These are phyloP conservation scores for Akanthomyces dipterigenus DNA, from an alignment of 2,329 filamentous ascomycete species.

Conservation along the genomic window DNA sequence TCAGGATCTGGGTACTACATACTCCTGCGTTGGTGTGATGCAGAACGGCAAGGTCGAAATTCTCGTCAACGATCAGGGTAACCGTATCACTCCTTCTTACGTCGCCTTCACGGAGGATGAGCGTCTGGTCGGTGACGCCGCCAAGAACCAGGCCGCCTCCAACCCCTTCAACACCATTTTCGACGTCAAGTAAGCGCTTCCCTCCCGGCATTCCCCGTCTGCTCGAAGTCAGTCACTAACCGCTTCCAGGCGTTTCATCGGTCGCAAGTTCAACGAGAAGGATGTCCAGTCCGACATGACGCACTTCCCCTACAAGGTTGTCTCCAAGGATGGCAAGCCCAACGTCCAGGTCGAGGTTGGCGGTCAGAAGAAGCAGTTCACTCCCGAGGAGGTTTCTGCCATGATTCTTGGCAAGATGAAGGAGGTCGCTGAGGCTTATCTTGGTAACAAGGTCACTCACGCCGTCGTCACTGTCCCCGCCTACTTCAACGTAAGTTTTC, in stretches of 20 bases:
- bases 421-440: slow-evolving; percentile 71
- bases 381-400: slow-evolving; percentile 72
- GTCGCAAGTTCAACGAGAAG: slow-evolving; percentile 75
- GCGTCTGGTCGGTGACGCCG: slow-evolving; percentile 92
- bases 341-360: slow-evolving; percentile 67
- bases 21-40: slow-evolving; percentile 91
- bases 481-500: slow-evolving; percentile 71
- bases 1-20: slow-evolving; percentile 79
- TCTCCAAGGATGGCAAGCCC: slow-evolving; percentile 86
- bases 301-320: slow-evolving; percentile 96
- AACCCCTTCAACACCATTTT: slow-evolving; percentile 73
- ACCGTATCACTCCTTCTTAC: slow-evolving; percentile 92
- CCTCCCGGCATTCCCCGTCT: not conserved
- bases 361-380: slow-evolving; percentile 63
- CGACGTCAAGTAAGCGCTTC: slow-evolving; percentile 68
- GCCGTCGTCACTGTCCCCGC: slow-evolving; percentile 90
- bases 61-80: slow-evolving; percentile 92
- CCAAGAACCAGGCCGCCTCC: slow-evolving; percentile 86
- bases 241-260: slow-evolving; percentile 64
- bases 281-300: slow-evolving; percentile 91
- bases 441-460: slow-evolving; percentile 78
- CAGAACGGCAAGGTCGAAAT: slow-evolving; percentile 93
- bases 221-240: slow-evolving; percentile 16
- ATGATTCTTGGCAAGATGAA: slow-evolving; percentile 83
- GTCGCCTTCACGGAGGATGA: slow-evolving; percentile 97